Evolutionary conservation across 1,139 yeast genomes (phyloP), one percentile per base, ranked within the genome.

Genomic region (Blastobotrys capitulatus): DNA sequence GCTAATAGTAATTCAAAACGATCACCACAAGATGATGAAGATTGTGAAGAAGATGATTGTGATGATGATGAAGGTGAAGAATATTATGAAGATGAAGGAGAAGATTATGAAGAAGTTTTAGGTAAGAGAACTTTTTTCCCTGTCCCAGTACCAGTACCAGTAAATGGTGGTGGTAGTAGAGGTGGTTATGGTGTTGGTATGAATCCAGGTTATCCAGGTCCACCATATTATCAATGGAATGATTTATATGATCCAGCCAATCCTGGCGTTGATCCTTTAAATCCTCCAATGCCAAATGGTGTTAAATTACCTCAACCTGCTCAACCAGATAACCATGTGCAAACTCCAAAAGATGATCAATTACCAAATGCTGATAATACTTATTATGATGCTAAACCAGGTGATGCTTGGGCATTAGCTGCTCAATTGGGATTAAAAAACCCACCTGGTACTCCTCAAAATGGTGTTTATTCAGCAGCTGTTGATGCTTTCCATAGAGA

Each of bases 201-300:
- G 32, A 12, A 12, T 4, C n/a, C 12, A n/a, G 40, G 40, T 37
- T 35, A 6, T 4, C 27, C 15, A n/a, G 40, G 27, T 16, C 5
- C 25, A 16, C 40, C 40, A 37, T 25, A 27, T 19, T 15, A 5
- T 5, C 27, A 27, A 3, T 39, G 42, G 42, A 39, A 39, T 39
- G 42, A 39, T 13, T 12, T 25, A 25, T 39, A 39, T 27, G 42
- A 39, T 22, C 42, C 42, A 12, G 25, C 42, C 5, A 39, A 39
- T 34, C 42, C 42, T 26, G 42, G 42, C 2, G 34, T 39, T 13
- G 25, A 39, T 25, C 19, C 42, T 13, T 10, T 25, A 7, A 39
- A 39, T 16, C 42, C 42, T 6, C 42, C 42, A 39, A 39, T 39
- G n/a, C 40, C 40, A 18, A 37, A 37, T 15, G 40, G 40, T 26